These are phyloP conservation scores for Lipomyces anomalus DNA, from an alignment of 805 yeast genomes.

Conservation along the genomic window DNA sequence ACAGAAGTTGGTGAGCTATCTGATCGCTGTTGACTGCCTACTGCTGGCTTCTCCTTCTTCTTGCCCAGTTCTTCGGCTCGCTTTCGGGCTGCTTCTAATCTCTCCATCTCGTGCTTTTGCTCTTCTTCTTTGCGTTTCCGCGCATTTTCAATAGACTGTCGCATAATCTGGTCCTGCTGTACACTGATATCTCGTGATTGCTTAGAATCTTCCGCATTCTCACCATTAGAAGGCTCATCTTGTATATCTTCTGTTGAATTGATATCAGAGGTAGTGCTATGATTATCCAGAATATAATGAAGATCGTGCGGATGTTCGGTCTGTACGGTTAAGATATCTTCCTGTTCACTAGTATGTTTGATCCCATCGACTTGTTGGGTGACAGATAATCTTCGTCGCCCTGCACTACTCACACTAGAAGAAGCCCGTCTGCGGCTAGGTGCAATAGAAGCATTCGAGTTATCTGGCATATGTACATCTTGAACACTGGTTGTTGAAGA, in stretches of 20 bases:
- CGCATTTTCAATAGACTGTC: slow-evolving; percentile 32
- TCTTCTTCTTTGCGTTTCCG: slow-evolving; percentile 35
- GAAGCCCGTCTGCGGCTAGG: neutral
- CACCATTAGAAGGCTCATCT: neutral
- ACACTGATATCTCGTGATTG: slow-evolving; percentile 10
- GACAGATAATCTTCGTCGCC: neutral
- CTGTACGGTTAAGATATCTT: neutral
- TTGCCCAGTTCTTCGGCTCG: slow-evolving; percentile 29
- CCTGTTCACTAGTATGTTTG: neutral
- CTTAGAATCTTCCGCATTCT: neutral
- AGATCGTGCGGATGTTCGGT: neutral
- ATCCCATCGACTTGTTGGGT: neutral
- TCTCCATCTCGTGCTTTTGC: slow-evolving; percentile 28
- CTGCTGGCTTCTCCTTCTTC: too few relatives aligned
- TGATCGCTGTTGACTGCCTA: too few relatives aligned
- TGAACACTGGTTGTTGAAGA: neutral
- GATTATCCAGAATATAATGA: neutral
- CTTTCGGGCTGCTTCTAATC: slow-evolving; percentile 28
- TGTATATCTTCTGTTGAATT: neutral
- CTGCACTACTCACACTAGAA: neutral
- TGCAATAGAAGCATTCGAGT: neutral
- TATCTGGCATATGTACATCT: neutral
- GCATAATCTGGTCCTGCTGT: slow-evolving; percentile 35
- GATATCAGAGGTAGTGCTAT: neutral
- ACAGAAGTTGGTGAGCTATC: too few relatives aligned